phyloP scores from a whole-genome alignment of 768 basidiomycete species.

The Strobilomyces dryophilus region DNA sequence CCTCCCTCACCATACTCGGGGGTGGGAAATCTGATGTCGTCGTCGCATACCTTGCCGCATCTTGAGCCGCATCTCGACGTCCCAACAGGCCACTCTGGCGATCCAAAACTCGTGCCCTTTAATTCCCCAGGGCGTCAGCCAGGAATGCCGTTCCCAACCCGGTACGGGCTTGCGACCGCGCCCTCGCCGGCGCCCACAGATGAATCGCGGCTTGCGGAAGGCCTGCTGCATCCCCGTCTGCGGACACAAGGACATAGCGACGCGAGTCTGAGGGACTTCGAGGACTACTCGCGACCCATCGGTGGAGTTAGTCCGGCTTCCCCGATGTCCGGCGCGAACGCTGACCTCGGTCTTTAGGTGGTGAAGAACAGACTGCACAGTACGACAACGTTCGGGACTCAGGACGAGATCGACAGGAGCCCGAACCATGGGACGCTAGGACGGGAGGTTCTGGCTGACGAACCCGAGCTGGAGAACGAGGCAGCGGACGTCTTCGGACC shows the following conservation, averaged over 20 bases:
- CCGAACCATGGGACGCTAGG: constrained; percentile 3
- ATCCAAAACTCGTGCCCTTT: neutral
- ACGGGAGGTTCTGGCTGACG: neutral
- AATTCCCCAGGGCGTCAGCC: neutral
- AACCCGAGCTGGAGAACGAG: constrained; percentile 2
- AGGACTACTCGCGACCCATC: constrained; percentile 32
- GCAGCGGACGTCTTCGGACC: constrained; percentile 10
- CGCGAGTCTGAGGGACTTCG: constrained; percentile 29
- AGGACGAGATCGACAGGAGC: constrained; percentile 18
- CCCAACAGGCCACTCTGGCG: neutral
- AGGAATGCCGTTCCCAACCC: neutral
- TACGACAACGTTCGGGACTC: constrained; percentile 32
- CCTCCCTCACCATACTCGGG: constrained; percentile 19
- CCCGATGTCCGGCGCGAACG: neutral
- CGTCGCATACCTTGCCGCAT: neutral
- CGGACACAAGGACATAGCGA: constrained; percentile 21
- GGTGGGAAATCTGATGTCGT: neutral
- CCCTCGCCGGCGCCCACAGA: constrained; percentile 28
- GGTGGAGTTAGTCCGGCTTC: constrained; percentile 23
- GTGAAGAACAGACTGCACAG: constrained; percentile 30
- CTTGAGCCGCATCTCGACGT: neutral
- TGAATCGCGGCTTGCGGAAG: constrained; percentile 22
- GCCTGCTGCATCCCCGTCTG: constrained; percentile 30
- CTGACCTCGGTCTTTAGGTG: constrained; percentile 16
- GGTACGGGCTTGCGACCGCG: neutral